phyloP scores from a whole-genome alignment of 306 rosid genomes.

The Sindora glabra region DNA sequence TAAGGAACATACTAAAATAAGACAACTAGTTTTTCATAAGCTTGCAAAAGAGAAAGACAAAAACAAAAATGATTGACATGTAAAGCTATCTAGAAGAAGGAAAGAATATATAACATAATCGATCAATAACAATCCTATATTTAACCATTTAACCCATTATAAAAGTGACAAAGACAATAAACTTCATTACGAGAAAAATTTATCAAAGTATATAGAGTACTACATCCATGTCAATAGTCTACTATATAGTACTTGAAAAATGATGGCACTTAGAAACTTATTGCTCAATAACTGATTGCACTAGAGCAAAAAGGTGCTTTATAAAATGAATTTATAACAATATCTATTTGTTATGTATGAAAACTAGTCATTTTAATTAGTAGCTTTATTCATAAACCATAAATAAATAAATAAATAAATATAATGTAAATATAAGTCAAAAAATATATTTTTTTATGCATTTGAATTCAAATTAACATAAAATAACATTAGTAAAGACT shows the following conservation, averaged over 20 bases:
- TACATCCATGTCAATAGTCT: not conserved
- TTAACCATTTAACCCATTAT: not conserved
- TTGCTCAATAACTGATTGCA: slow-evolving; percentile 73
- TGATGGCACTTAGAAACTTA: slow-evolving; percentile 57
- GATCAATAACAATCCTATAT: not conserved
- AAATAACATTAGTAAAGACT: too few species aligned
- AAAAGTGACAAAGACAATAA: slow-evolving; percentile 5
- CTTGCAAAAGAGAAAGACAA: not conserved
- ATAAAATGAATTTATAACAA: not conserved
- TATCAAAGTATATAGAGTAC: not conserved
- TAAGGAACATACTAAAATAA: not conserved
- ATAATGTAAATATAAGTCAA: too few species aligned
- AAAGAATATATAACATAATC: not conserved
- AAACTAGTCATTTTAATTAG: too few species aligned
- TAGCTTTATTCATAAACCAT: too few species aligned
- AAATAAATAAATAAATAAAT: slow-evolving; percentile 4
- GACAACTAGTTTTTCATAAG: not conserved
- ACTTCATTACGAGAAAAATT: not conserved
- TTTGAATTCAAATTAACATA: too few species aligned
- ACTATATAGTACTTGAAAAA: slow-evolving; percentile 61
- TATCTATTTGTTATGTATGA: not conserved
- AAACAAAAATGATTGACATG: too few species aligned
- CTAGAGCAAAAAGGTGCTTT: slow-evolving; percentile 4
- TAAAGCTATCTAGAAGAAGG: not conserved
- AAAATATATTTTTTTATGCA: too few species aligned